Evolutionary conservation across 257 asterid genomes (phyloP), one percentile per base, ranked within the genome.

Genomic region (Echium plantagineum): DNA sequence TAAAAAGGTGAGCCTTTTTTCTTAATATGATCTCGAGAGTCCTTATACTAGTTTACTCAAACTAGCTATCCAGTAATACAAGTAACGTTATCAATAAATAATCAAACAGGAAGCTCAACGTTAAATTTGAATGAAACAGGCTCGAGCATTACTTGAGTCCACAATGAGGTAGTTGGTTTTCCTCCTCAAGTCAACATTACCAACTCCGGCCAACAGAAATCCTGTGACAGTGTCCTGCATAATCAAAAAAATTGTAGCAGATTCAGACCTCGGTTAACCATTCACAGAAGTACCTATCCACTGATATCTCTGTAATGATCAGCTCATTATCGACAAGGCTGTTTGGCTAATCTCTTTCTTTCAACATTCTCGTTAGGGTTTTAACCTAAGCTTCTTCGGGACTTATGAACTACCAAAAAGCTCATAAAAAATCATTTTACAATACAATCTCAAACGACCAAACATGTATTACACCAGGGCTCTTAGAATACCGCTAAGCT

Each of bases 131-230:
- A 52, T 53, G 46, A 35, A 52, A 49, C 57, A 71, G 60, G 38
- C 57, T 69, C 20, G 19, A 20, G 28, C 38, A 90, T 65, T 90
- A 90, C 97, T 90, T 65, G 96, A 87, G 75, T 87, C 96, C 69
- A 90, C 97, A 42, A 87, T 78, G 70, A 90, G 94, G 78, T 90
- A 90, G 67, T 90, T 90, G 47, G 96, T 87, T 35, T 83, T 90
- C 80, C 94, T 87, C 85, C 97, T 87, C 77, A 83, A 66, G 76
- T 90, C 97, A 66, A 90, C 97, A 75, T 90, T 87, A 67, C 97
- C 97, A 77, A 90, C 97, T 77, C 96, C 97, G 66, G 97, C 97
- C 61, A 90, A 82, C 74, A 90, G 74, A 74, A 87, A 90, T 51
- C 97, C 97, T 15, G 96, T 85, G 63, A 90, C 77, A 0, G 97